Evolutionary conservation across 2,329 filamentous ascomycete species (phyloP).

Genomic region (Hypoxylon sp.): DNA sequence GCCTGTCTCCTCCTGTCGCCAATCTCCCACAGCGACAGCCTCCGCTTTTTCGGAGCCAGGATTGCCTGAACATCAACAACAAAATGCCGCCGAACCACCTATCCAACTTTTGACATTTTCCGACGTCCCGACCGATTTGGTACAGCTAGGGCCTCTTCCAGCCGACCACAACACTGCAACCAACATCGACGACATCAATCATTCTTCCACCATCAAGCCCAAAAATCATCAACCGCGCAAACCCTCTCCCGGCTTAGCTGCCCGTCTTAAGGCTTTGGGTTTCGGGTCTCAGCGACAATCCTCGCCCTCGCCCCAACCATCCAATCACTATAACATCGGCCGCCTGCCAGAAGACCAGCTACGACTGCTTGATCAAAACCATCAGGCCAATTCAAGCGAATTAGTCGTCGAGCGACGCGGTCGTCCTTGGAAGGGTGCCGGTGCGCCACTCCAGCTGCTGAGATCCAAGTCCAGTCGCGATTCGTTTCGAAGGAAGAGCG

Average conservation of each 20-base stretch:
- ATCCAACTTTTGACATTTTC: conserved; percentile 58
- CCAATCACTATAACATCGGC: conserved; percentile 68
- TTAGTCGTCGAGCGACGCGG: conserved; percentile 75
- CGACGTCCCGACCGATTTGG: conserved; percentile 60
- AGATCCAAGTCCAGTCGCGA: conserved; percentile 54
- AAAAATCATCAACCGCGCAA: conserved; percentile 63
- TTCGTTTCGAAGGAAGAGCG: conserved; percentile 47
- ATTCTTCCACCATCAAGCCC: conserved; percentile 49
- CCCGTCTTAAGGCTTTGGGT: conserved; percentile 75
- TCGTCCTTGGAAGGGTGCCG: conserved; percentile 79
- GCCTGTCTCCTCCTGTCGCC: conserved; percentile 33
- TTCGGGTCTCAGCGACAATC: conserved; percentile 65
- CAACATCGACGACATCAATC: conserved; percentile 46
- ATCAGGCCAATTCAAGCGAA: conserved; percentile 68
- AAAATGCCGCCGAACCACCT: conserved; percentile 50
- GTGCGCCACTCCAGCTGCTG: conserved; percentile 63
- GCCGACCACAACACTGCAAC: conserved; percentile 31
- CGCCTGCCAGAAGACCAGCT: conserved; percentile 80
- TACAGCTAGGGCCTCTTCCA: conserved; percentile 56
- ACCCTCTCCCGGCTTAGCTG: conserved; percentile 75
- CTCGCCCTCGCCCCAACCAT: conserved; percentile 54
- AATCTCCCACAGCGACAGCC: conserved; percentile 41
- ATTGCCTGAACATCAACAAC: conserved; percentile 47
- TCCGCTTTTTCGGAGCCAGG: conserved; percentile 49
- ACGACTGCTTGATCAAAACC: conserved; percentile 76